Evolutionary conservation across 2,329 filamentous ascomycete species (phyloP).

Genomic region (Penicillium thymicola): DNA sequence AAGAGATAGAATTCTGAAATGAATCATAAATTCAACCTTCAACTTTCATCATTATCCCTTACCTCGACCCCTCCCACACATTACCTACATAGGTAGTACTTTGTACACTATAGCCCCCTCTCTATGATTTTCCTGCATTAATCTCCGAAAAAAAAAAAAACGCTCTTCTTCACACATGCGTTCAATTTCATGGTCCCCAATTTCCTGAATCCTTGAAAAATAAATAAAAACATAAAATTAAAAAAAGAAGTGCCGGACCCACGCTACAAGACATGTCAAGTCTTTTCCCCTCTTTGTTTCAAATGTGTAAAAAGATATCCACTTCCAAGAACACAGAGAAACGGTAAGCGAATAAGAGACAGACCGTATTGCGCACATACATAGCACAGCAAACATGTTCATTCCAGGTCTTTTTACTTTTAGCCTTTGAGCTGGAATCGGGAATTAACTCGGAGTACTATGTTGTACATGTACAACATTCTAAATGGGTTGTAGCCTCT

Average conservation of each 20-base stretch:
- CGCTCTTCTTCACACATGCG: neutral
- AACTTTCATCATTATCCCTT: neutral
- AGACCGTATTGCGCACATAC: neutral
- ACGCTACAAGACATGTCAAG: conserved; percentile 1
- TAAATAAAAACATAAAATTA: too few species aligned
- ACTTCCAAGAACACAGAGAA: neutral
- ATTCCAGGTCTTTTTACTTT: neutral
- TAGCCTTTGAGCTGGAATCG: neutral
- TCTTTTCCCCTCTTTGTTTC: neutral
- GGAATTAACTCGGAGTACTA: neutral
- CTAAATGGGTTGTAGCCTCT: neutral
- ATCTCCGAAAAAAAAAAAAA: conserved; percentile 6
- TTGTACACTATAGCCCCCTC: neutral
- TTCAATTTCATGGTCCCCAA: neutral
- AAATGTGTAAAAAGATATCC: neutral
- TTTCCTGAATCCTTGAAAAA: neutral
- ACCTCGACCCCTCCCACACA: neutral
- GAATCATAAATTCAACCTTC: neutral
- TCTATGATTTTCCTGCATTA: neutral
- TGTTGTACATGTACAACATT: neutral
- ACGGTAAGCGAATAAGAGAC: neutral
- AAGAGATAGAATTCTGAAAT: neutral
- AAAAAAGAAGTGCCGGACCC: neutral
- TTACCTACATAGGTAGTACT: neutral
- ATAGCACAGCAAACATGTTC: neutral